Evolutionary conservation across 169 alveolate species (phyloP), one percentile per base, ranked within the genome.

Genomic region (Plasmodium falciparum): DNA sequence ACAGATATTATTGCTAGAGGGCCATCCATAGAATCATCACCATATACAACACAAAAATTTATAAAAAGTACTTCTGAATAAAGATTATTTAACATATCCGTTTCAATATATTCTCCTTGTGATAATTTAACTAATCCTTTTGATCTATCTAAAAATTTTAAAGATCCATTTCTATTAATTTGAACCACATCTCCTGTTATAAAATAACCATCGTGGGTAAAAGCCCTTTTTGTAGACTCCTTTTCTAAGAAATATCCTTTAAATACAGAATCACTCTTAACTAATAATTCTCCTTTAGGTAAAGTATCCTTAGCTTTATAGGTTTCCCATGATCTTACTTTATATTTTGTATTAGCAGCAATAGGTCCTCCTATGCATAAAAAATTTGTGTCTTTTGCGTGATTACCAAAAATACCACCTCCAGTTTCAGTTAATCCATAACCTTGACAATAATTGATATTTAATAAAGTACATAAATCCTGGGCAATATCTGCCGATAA

Each of bases 241-340:
- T 33, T 33, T 33, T 33, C 43, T 33, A 33, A 33, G 3, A 33
- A 33, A 33, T 33, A 33, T 33, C 43, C 43, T 33, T 33, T 33
- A 33, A 33, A 33, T 33, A 33, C 3, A 2, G 43, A 33, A 33
- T 33, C 43, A 33, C 43, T 33, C 7, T 33, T 33, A 33, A 33
- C 7, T 33, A 33, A 33, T 33, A 33, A 33, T 33, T 33, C 43
- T 33, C 43, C 43, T 33, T 33, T 92, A 3, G 99, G 99, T 3
- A 94, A 91, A 8, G 93, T 91, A 43, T 93, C 96, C 24, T 91
- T 95, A 0, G 95, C 93, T 29, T 78, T 76, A 73, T 75, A 75
- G 3, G 43, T 43, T 75, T 75, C 88, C 88, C 88, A 75, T 15
- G 88, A 43, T 3, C 24, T 13, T 17, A 75, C 73, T 62, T 63